Conservation (phyloP, 495 filamentous ascomycete species). For the Hypoxylon fuscum region DNA sequence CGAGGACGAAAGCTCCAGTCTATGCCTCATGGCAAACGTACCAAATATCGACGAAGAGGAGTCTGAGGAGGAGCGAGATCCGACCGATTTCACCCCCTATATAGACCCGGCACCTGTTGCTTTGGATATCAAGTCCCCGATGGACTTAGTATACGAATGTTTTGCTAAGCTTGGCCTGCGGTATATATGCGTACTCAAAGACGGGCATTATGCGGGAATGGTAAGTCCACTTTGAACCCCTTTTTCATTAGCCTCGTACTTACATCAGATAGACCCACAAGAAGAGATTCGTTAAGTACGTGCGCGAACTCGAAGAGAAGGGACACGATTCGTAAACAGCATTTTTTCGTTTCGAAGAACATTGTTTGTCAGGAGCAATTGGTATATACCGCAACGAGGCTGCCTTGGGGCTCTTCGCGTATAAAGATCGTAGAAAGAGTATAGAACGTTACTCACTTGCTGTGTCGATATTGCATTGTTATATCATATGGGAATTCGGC, state of each 20-base stretch:
- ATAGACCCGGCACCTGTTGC: constrained; percentile 93
- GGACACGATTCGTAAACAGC: constrained; percentile 42
- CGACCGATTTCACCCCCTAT: constrained; percentile 85
- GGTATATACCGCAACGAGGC: constrained; percentile 12
- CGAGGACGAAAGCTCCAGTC: constrained; percentile 70
- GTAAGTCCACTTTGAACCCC: constrained; percentile 56
- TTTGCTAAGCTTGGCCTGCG: constrained; percentile 93
- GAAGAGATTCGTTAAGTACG: constrained; percentile 95
- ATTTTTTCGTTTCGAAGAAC: not conserved
- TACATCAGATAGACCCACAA: constrained; percentile 74
- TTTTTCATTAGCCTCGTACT: not conserved
- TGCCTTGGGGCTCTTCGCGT: not conserved
- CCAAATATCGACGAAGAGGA: constrained; percentile 65
- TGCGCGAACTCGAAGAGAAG: constrained; percentile 79
- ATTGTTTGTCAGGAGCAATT: constrained; percentile 1
- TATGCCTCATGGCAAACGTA: constrained; percentile 83
- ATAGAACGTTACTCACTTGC: not conserved
- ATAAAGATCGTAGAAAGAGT: constrained; percentile 8
- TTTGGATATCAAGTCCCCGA: constrained; percentile 86
- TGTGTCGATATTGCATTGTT: constrained; percentile 8
- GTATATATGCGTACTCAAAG: constrained; percentile 87
- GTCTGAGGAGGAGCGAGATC: constrained; percentile 61
- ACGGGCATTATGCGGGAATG: constrained; percentile 88
- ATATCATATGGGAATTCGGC: constrained; percentile 6
- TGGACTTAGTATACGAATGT: constrained; percentile 96